These are phyloP conservation scores for Lactarius tabidus DNA, from an alignment of 768 basidiomycete genomes.

Conservation along the genomic window DNA sequence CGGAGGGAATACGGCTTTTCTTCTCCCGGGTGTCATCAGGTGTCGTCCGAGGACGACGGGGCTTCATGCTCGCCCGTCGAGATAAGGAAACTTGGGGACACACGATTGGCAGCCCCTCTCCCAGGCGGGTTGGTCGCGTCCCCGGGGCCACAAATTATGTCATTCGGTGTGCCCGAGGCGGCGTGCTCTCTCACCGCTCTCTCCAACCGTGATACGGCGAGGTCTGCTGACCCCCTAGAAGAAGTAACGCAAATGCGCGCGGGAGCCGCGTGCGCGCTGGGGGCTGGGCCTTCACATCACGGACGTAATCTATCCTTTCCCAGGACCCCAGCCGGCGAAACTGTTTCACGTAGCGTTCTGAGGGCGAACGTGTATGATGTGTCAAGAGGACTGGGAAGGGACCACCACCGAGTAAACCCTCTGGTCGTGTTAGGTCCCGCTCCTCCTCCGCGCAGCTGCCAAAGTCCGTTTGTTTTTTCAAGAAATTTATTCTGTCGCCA, in stretches of 20 bases:
- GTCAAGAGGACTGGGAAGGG: slow-evolving; percentile 14
- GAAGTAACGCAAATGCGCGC: slow-evolving; percentile 9
- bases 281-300: not conserved
- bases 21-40: slow-evolving; percentile 19
- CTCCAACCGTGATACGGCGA: not conserved
- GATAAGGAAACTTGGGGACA: slow-evolving; percentile 19
- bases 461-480: not conserved
- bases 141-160: slow-evolving; percentile 20
- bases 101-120: slow-evolving; percentile 19
- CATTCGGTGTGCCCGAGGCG: slow-evolving; percentile 9
- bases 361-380: slow-evolving; percentile 21
- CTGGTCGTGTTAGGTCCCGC: slow-evolving; percentile 17
- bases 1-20: slow-evolving; percentile 11
- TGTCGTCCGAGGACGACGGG: slow-evolving; percentile 24
- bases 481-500: not conserved
- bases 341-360: slow-evolving; percentile 10
- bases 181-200: not conserved
- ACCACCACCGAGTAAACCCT: slow-evolving; percentile 5
- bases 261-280: slow-evolving; percentile 4
- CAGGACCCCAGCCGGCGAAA: slow-evolving; percentile 8
- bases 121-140: not conserved
- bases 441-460: slow-evolving; percentile 9
- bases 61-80: slow-evolving; percentile 7
- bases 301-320: slow-evolving; percentile 23
- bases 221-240: slow-evolving; percentile 11